phyloP scores from a whole-genome alignment of 1,284 basidiomycete genomes.

The Xerocomus nothofagi region DNA sequence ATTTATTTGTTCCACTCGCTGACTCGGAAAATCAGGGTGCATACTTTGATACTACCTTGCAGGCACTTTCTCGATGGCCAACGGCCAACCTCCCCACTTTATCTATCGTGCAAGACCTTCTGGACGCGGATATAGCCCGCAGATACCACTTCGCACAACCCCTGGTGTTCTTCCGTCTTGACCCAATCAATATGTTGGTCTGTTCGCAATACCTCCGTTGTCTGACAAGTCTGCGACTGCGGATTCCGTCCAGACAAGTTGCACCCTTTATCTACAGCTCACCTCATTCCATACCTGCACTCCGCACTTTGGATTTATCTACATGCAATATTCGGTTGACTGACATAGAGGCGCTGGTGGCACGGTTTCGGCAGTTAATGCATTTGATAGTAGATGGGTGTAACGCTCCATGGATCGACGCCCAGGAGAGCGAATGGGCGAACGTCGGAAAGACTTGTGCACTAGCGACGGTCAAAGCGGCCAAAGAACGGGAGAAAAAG shows the following conservation, averaged over 20 bases:
- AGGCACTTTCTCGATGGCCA: constrained; percentile 59
- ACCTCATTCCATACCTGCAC: constrained; percentile 37
- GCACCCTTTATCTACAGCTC: constrained; percentile 41
- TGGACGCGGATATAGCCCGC: constrained; percentile 39
- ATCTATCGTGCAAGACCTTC: constrained; percentile 68
- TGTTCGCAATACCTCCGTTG: constrained; percentile 44
- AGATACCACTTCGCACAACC: constrained; percentile 63
- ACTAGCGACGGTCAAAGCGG: constrained; percentile 50
- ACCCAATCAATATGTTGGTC: constrained; percentile 46
- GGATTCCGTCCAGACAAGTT: constrained; percentile 59
- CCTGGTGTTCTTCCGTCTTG: constrained; percentile 68
- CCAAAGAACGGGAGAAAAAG: constrained; percentile 57
- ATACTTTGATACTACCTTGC: constrained; percentile 65
- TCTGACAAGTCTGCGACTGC: constrained; percentile 52
- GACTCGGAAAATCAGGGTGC: constrained; percentile 47
- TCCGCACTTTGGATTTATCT: constrained; percentile 60
- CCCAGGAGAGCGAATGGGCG: constrained; percentile 50
- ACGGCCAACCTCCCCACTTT: constrained; percentile 42
- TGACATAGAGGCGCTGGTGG: constrained; percentile 52
- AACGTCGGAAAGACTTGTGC: constrained; percentile 57
- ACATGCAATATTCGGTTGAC: constrained; percentile 50
- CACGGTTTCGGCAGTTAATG: constrained; percentile 43
- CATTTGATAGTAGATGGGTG: constrained; percentile 60
- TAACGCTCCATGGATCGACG: constrained; percentile 40
- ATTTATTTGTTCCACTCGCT: not conserved